A percentile compares a stretch with the other conserved stretches of the same genome.
These are phyloP conservation scores for Pichia sp. DNA, from an alignment of 1,139 yeast genomes.

Conservation along the genomic window DNA sequence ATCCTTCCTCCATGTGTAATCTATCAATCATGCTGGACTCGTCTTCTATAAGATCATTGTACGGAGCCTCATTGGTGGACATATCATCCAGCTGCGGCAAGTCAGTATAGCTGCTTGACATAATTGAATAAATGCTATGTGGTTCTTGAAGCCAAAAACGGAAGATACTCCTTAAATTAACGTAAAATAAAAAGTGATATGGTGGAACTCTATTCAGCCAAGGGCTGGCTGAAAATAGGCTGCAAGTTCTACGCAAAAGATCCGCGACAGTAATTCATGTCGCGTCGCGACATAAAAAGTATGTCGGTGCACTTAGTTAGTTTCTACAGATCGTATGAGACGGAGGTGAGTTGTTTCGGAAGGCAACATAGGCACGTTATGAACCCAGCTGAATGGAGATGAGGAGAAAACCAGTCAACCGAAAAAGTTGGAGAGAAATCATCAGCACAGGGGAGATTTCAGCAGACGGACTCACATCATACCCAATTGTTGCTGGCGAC, in stretches of 20 bases:
- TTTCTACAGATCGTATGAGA: not conserved
- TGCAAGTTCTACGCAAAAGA: not conserved
- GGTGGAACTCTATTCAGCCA: not conserved
- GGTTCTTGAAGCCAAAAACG: too few relatives aligned
- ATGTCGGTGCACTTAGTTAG: not conserved
- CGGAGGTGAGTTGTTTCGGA: not conserved
- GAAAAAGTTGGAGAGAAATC: not conserved
- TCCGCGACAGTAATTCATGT: not conserved
- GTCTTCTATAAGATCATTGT: constrained; percentile 18
- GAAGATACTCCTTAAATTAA: too few relatives aligned
- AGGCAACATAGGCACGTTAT: not conserved
- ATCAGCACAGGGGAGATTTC: not conserved
- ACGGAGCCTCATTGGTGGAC: not conserved
- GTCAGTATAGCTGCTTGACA: constrained; percentile 2
- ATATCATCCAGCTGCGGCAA: not conserved
- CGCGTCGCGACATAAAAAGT: not conserved
- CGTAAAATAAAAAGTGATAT: not conserved
- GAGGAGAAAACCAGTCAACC: not conserved
- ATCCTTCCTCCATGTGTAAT: constrained; percentile 17
- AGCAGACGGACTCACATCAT: not conserved
- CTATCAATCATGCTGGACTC: constrained; percentile 17
- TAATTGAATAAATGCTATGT: not conserved
- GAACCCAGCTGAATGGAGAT: not conserved
- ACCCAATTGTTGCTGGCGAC: not conserved
- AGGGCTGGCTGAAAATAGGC: not conserved